Conservation (phyloP, 306 rosid genomes). For the Cucurbita maxima region DNA sequence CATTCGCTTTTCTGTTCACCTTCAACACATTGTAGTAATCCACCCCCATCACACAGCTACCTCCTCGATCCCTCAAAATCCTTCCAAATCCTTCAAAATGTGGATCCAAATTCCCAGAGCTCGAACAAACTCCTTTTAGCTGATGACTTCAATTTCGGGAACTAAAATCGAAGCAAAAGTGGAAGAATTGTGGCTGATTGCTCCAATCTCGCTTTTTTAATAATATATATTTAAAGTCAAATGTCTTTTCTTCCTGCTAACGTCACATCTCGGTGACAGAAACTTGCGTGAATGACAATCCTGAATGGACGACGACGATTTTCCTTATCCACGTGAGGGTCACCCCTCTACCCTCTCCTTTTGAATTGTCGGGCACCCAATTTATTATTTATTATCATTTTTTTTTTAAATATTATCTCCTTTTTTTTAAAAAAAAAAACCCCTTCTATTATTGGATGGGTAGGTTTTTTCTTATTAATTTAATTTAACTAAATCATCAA, state of each 20-base stretch:
- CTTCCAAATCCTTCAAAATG: constrained; percentile 4
- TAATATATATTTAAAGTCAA: not conserved
- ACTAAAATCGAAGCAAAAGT: not conserved
- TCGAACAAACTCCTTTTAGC: not conserved
- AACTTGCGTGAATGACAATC: not conserved
- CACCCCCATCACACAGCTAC: constrained; percentile 29
- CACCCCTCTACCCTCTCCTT: not conserved
- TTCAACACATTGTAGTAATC: constrained; percentile 62
- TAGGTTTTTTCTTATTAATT: not conserved
- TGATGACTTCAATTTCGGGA: not conserved
- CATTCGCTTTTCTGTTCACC: constrained; percentile 42
- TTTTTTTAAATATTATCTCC: not conserved
- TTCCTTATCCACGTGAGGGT: constrained; percentile 6
- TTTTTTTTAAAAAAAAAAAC: not conserved
- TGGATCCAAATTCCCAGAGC: not conserved
- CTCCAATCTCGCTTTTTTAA: not conserved
- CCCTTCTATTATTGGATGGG: not conserved
- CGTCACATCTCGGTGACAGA: not conserved
- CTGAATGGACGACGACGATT: not conserved
- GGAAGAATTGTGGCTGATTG: constrained; percentile 1
- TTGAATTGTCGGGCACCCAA: constrained; percentile 1
- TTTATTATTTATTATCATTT: not conserved
- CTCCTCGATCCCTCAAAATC: not conserved
- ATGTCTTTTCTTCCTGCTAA: not conserved
- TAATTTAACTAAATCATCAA: not conserved